Evolutionary conservation across 139 green algal genomes (phyloP), one percentile per base, ranked within the genome.

Genomic region (Yamagishiella unicocca): DNA sequence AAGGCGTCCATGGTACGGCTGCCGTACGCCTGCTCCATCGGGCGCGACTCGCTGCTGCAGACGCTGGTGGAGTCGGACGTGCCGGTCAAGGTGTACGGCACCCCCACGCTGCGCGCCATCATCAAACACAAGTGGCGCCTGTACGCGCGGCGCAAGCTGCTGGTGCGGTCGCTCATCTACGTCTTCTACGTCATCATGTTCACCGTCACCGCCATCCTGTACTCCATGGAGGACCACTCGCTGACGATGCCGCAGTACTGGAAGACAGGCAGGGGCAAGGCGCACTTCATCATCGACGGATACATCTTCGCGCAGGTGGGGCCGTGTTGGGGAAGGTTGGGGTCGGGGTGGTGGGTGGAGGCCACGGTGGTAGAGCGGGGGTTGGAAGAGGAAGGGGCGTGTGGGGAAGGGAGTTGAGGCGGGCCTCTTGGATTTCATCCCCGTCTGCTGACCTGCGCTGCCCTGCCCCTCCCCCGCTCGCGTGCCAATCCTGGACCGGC

Each of bases 51-150:
- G 37, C 53, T 93, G 76, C 87, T 93, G 77, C 90, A 93, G 45
- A 93, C 87, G 38, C 83, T 93, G 45, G 90, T 93, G 45, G 83
- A 90, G 90, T 77, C n/a, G 2, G 80, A 93, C 53, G 90, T 93
- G 71, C 90, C 90, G 1, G 90, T 93, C 54, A 82, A 92, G 84
- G 87, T 88, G 70, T 93, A 87, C 53, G 83, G 87, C 71, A 91
- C 90, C 8, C 87, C 90, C 50, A 87, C 87, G 35, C 53, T 93
- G 55, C 83, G 87, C 29, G 90, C 90, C 37, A 88, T 93, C 64
- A 91, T 93, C 53, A 62, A 71, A 38, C 90, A 93, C 77, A 93
- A 93, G 78, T 93, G 90, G 90, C 67, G 87, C 8, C 83, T 93
- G 61, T 93, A 93, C 71, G 90, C 82, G 35, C 71, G 71, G 31